Conservation (phyloP, 805 yeast species). For the Kurtzmaniella cleridarum region DNA sequence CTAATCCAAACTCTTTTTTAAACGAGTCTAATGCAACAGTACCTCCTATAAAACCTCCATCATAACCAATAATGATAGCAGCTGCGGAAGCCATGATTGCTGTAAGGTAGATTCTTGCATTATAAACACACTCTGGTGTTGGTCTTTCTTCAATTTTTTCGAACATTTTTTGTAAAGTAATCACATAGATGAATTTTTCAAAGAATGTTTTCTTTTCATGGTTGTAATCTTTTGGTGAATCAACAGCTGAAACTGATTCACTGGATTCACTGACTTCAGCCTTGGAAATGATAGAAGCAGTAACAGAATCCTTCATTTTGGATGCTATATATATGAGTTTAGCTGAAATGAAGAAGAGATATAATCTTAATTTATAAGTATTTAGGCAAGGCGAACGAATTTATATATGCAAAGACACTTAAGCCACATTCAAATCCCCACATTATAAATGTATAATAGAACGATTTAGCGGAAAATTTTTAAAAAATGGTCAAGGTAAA, state of each 20-base stretch:
- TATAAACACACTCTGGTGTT: conserved; percentile 34
- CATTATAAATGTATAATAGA: too few species aligned
- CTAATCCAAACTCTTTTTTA: conserved; percentile 26
- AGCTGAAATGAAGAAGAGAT: too few species aligned
- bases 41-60: conserved; percentile 38
- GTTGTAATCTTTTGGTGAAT: background rate
- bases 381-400: too few species aligned
- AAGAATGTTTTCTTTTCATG: background rate
- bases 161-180: conserved; percentile 11
- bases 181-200: conserved; percentile 1
- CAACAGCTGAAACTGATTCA: background rate
- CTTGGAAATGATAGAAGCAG: background rate
- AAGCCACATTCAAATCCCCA: too few species aligned
- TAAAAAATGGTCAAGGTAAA: too few species aligned
- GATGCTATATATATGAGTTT: too few species aligned
- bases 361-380: too few species aligned
- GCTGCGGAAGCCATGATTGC: conserved; percentile 34
- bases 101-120: conserved; percentile 27
- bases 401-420: too few species aligned
- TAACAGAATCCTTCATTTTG: too few species aligned
- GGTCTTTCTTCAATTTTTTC: conserved; percentile 34
- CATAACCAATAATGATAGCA: conserved; percentile 37
- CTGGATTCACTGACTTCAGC: background rate
- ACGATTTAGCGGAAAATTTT: too few species aligned
- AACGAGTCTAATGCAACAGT: conserved; percentile 31